Evolutionary conservation across 345 rosid genomes (phyloP), one percentile per base, ranked within the genome.

Genomic region (Geranium rotundifolium): DNA sequence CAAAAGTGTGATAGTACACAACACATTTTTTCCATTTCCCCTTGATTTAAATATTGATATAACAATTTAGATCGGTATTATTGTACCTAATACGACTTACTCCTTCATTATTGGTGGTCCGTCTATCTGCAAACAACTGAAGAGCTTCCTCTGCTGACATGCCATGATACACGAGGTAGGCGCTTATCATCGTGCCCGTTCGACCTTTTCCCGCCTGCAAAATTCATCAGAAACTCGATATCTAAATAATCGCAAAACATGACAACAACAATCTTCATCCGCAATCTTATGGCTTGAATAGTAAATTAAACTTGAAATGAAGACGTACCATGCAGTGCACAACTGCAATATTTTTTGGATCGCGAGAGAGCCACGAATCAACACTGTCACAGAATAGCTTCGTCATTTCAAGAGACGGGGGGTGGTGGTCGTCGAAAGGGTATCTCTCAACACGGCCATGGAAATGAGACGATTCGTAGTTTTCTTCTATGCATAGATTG

Each of bases 131-230:
- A 70, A 89, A 89, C 77, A 84, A 67, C 73, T 89, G 84, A 64
- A 92, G 85, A 64, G 96, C 98, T 34, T 87, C 93, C 30, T 92
- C 96, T 10, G 84, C 73, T 54, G 82, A 75, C 95, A 92, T 84
- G 55, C 98, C 95, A 60, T 75, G 61, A 29, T 87, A 92, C 34
- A 87, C 95, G 59, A 92, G 95, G 78, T 87, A 92, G 5, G 88
- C 81, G 55, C 93, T 82, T 12, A 87, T 93, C 98, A 89, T 92
- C 63, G 89, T 59, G 9, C 96, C 98, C 55, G 98, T 92, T 64
- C 96, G 79, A 37, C 98, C 98, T 78, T 92, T 89, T 52, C 98
- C 98, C 54, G 98, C 96, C 98, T 92, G 81, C 69, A 69, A 65
- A 69, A 67, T 46, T 60, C 68, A 67, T 65, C 27, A 23, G 27